Evolutionary conservation across 2,329 filamentous ascomycete species (phyloP), one percentile per base, ranked within the genome.

Genomic region (Penicillium sp.): DNA sequence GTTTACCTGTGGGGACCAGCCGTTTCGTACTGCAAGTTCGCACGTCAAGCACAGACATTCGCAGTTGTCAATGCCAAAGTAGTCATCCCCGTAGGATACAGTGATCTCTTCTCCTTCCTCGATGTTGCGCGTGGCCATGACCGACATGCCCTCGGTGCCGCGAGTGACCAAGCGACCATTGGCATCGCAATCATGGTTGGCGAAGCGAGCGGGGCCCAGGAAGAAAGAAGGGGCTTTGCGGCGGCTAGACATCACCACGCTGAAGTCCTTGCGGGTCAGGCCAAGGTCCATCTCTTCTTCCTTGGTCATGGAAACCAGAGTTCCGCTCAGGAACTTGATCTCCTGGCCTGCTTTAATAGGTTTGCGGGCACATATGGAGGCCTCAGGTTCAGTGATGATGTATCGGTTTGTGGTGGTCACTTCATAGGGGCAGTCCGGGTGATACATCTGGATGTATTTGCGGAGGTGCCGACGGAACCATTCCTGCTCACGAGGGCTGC

Each of bases 171-270:
- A 78, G 62, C 84, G 81, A 7, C 90, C 90, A 72, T 97, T 98
- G 26, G 93, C 89, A 57, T 86, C 80, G 71, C 93, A 98, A 68
- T 98, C 93, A 69, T 98, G 93, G 64, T 98, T 98, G 22, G 93
- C 89, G 67, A 98, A 97, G 41, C 93, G 84, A 27, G 93, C 93
- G 6, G 93, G 94, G 0, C 93, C 93, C 65, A 98, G 84, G 65
- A 98, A 97, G 34, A 98, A 74, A 42, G 88, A 95, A 24, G 90
- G 86, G 50, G 85, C 85, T 70, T 95, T 96, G 70, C 87, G 91
- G 48, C 93, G 80, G 56, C 89, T 91, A 52, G 90, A 95, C 63
- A 96, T 87, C 26, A 98, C 90, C 54, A 98, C 90, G 66, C 90
- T 96, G 67, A 98, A 98, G 65, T 98, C 93, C 63, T 91, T 90